Evolutionary conservation across 2,329 filamentous ascomycete genomes (phyloP).

Genomic region (Botrytis hyacinthi): DNA sequence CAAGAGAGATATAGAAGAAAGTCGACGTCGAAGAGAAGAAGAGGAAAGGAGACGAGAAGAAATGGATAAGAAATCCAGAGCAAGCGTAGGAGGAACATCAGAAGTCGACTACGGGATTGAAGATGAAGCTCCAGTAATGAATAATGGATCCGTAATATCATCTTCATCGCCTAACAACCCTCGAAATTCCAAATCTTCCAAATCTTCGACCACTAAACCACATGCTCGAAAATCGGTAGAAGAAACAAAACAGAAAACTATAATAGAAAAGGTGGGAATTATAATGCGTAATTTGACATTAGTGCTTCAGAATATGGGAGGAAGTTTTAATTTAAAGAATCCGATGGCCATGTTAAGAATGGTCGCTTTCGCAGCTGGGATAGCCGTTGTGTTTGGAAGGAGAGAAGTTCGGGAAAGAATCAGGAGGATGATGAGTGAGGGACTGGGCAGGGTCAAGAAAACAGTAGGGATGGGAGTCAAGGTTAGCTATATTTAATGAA

Average conservation of each 20-base stretch:
- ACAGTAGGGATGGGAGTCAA: slow-evolving; percentile 94
- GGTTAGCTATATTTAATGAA: slow-evolving; percentile 82
- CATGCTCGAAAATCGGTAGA: slow-evolving; percentile 13
- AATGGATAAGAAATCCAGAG: slow-evolving; percentile 48
- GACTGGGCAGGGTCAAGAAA: slow-evolving; percentile 54
- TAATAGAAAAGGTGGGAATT: slow-evolving; percentile 38
- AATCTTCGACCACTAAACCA: slow-evolving; percentile 29
- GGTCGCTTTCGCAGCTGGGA: slow-evolving; percentile 74
- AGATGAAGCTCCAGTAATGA: background rate
- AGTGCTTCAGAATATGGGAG: slow-evolving; percentile 51
- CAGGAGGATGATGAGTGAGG: slow-evolving; percentile 62
- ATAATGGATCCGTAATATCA: background rate
- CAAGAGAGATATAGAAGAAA: slow-evolving; percentile 56
- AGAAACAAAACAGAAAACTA: slow-evolving; percentile 22
- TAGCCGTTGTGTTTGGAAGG: slow-evolving; percentile 74
- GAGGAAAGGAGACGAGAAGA: slow-evolving; percentile 52
- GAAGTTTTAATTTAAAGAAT: slow-evolving; percentile 51
- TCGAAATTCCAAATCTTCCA: slow-evolving; percentile 37
- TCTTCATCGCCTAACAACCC: slow-evolving; percentile 29
- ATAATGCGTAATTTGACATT: slow-evolving; percentile 52
- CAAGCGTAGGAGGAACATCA: slow-evolving; percentile 51
- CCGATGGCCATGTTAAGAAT: slow-evolving; percentile 59
- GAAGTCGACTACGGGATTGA: slow-evolving; percentile 72
- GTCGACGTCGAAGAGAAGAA: slow-evolving; percentile 55
- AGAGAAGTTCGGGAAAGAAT: slow-evolving; percentile 73